Conservation (phyloP, 805 yeast species). For the Hanseniaspora guilliermondii region DNA sequence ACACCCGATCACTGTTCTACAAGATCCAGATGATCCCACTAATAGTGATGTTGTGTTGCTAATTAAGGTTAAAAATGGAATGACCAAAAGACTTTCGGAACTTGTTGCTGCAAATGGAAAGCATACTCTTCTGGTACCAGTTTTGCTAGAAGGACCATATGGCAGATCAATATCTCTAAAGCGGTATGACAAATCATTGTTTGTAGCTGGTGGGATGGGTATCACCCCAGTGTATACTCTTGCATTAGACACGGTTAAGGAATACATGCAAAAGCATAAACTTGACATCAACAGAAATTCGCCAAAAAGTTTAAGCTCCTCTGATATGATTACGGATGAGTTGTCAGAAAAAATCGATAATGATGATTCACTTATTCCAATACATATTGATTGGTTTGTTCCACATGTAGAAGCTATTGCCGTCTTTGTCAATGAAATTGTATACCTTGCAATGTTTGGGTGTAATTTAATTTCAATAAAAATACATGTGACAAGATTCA, state of each 20-base stretch:
- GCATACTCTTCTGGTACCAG: constrained; percentile 24
- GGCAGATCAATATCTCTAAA: constrained; percentile 41
- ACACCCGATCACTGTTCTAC: constrained; percentile 45
- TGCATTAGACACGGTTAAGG: constrained; percentile 26
- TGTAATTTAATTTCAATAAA: neutral
- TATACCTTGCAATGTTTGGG: neutral
- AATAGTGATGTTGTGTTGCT: constrained; percentile 30
- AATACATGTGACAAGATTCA: constrained; percentile 1
- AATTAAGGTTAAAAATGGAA: constrained; percentile 38
- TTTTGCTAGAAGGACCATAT: constrained; percentile 57
- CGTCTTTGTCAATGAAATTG: neutral
- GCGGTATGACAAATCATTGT: constrained; percentile 41
- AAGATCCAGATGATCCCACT: constrained; percentile 25
- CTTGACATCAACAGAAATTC: neutral
- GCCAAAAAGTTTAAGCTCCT: neutral
- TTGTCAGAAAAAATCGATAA: neutral
- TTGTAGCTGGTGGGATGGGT: constrained; percentile 67
- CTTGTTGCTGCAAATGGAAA: constrained; percentile 22
- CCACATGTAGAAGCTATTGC: neutral
- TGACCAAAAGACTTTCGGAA: constrained; percentile 30
- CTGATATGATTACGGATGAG: neutral
- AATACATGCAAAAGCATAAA: neutral
- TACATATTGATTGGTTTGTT: neutral
- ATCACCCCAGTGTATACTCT: constrained; percentile 43
- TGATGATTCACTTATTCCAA: neutral